phyloP scores from a whole-genome alignment of 768 basidiomycete species.

The Hypsizygus marmoreus region DNA sequence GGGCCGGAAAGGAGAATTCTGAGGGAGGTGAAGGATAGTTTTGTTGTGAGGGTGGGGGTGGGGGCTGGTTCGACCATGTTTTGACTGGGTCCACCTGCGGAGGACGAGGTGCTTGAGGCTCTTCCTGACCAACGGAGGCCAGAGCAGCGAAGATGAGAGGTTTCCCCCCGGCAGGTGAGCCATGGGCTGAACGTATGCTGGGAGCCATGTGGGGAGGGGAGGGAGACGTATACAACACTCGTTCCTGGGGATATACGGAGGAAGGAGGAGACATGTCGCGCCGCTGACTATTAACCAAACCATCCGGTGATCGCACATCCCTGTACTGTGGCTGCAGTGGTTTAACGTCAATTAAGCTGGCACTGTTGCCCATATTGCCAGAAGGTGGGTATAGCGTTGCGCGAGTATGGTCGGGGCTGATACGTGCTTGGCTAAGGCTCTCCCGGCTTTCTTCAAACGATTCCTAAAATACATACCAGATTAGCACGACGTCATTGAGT shows the following conservation, averaged over 20 bases:
- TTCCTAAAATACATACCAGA: constrained; percentile 4
- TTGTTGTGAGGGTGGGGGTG: constrained; percentile 6
- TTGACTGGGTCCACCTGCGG: neutral
- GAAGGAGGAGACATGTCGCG: constrained; percentile 6
- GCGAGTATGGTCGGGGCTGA: constrained; percentile 1
- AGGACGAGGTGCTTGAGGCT: constrained; percentile 6
- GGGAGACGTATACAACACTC: constrained; percentile 6
- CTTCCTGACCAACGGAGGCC: constrained; percentile 31
- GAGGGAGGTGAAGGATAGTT: constrained; percentile 3
- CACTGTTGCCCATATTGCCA: constrained; percentile 11
- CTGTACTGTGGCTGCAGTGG: constrained; percentile 3
- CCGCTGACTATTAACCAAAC: neutral
- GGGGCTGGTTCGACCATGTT: neutral
- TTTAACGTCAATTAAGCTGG: constrained; percentile 8
- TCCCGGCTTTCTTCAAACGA: constrained; percentile 1
- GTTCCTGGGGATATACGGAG: constrained; percentile 1
- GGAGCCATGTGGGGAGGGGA: constrained; percentile 19
- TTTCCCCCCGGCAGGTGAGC: constrained; percentile 38
- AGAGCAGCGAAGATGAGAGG: constrained; percentile 69
- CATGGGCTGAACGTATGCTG: constrained; percentile 20
- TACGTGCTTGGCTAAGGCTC: neutral
- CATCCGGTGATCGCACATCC: constrained; percentile 1
- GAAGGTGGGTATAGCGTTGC: neutral
- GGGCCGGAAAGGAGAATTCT: neutral
- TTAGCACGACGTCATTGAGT: constrained; percentile 9